A percentile compares a stretch with the other conserved stretches of the same genome.
These are phyloP conservation scores for Pascua sp. DNA, from an alignment of 1,284 basidiomycete species.

Conservation along the genomic window DNA sequence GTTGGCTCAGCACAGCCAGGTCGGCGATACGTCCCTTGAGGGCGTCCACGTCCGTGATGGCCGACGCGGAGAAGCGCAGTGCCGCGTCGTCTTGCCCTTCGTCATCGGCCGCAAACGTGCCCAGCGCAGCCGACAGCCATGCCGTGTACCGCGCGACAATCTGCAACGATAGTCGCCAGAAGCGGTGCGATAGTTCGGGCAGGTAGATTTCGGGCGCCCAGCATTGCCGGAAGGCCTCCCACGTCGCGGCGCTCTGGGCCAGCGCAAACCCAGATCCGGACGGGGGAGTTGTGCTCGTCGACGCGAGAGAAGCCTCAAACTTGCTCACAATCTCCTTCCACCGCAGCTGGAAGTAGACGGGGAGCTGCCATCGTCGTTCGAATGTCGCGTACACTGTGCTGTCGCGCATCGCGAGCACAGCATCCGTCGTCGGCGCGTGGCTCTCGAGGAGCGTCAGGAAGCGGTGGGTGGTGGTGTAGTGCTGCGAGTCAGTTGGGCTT, in stretches of 20 bases:
- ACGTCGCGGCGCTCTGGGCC: slow-evolving; percentile 65
- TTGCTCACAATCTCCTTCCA: slow-evolving; percentile 86
- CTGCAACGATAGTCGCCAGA: slow-evolving; percentile 85
- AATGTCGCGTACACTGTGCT: slow-evolving; percentile 71
- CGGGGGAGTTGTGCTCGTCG: neutral
- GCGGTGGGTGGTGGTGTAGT: slow-evolving; percentile 75
- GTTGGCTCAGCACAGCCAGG: slow-evolving; percentile 3
- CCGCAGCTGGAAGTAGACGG: slow-evolving; percentile 95
- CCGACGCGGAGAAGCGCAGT: slow-evolving; percentile 29
- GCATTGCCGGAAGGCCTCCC: slow-evolving; percentile 68
- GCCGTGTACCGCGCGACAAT: slow-evolving; percentile 70
- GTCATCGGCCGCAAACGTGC: slow-evolving; percentile 49
- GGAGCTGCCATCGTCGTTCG: slow-evolving; percentile 85
- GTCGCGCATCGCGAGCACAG: slow-evolving; percentile 66
- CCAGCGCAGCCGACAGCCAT: slow-evolving; percentile 59
- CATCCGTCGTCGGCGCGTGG: slow-evolving; percentile 69
- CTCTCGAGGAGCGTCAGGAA: slow-evolving; percentile 83
- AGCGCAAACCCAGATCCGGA: slow-evolving; percentile 18
- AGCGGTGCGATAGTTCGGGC: slow-evolving; percentile 71
- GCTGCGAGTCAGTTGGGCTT: slow-evolving; percentile 49
- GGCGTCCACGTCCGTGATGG: slow-evolving; percentile 34
- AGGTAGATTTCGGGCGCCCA: slow-evolving; percentile 84
- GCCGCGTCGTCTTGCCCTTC: slow-evolving; percentile 57
- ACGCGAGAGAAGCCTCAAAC: slow-evolving; percentile 63
- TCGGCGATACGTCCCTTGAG: slow-evolving; percentile 17